Conservation (phyloP, 108 stramenopile genomes). For the Cyclotella choctawhatcheeana region DNA sequence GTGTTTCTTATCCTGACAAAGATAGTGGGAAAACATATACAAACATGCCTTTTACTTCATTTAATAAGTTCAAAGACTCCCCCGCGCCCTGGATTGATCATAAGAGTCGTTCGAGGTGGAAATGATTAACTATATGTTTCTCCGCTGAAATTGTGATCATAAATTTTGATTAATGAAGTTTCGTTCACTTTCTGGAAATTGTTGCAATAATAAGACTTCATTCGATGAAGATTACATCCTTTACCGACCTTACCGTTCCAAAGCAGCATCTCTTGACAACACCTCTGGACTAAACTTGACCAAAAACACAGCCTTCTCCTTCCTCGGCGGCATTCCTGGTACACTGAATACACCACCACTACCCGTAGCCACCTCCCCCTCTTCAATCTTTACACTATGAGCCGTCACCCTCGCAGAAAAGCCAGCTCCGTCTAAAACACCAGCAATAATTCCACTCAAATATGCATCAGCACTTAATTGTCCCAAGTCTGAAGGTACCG, state of each 20-base stretch:
- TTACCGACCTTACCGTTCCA: constrained; percentile 59
- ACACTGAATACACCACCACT: constrained; percentile 17
- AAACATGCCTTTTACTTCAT: too few species aligned
- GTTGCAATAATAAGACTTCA: too few species aligned
- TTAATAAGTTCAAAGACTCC: too few species aligned
- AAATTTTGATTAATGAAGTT: too few species aligned
- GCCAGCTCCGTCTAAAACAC: constrained; percentile 84
- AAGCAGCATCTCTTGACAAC: constrained; percentile 76
- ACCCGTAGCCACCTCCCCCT: constrained; percentile 46
- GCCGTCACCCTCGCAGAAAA: constrained; percentile 89
- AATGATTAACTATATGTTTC: too few species aligned
- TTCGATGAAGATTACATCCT: too few species aligned
- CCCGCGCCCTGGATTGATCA: too few species aligned
- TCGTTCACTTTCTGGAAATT: too few species aligned
- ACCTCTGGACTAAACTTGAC: constrained; percentile 90
- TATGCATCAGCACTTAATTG: constrained; percentile 92
- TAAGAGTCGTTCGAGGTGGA: too few species aligned
- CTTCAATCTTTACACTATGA: constrained; percentile 78
- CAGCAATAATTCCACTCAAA: constrained; percentile 90
- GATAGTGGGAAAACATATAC: too few species aligned
- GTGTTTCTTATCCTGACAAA: too few species aligned
- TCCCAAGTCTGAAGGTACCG: constrained; percentile 85
- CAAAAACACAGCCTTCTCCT: constrained; percentile 91
- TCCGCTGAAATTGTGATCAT: too few species aligned
- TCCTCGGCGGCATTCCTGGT: constrained; percentile 65